phyloP scores from a whole-genome alignment of 768 basidiomycete genomes.

The Nevesoporus exiguus region DNA sequence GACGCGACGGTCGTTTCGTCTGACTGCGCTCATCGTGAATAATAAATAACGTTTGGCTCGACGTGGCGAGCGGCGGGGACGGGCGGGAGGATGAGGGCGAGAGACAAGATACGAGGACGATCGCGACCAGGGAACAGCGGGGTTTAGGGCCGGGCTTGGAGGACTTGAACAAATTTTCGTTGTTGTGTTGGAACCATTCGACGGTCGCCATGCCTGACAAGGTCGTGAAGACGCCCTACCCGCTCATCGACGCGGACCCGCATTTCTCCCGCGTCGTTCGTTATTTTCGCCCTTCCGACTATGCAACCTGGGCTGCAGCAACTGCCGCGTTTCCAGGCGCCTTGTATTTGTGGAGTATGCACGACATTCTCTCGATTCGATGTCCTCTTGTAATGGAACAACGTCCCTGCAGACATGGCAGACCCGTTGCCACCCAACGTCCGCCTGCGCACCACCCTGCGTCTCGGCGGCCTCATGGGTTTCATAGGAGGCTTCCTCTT shows the following conservation, averaged over 20 bases:
- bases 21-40: slow-evolving; percentile 53
- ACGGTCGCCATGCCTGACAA: slow-evolving; percentile 39
- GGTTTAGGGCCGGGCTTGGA: slow-evolving; percentile 32
- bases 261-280: slow-evolving; percentile 82
- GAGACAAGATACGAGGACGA: slow-evolving; percentile 24
- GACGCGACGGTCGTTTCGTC: slow-evolving; percentile 42
- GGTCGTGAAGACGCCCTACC: slow-evolving; percentile 64
- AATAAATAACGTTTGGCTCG: background rate
- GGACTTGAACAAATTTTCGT: slow-evolving; percentile 11
- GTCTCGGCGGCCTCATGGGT: slow-evolving; percentile 72
- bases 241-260: slow-evolving; percentile 93
- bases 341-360: slow-evolving; percentile 78
- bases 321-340: slow-evolving; percentile 81
- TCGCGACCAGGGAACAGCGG: slow-evolving; percentile 15
- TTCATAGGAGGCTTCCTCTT: slow-evolving; percentile 89
- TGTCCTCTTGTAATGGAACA: slow-evolving; percentile 10
- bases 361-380: slow-evolving; percentile 2
- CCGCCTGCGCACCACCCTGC: slow-evolving; percentile 38
- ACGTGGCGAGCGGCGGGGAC: background rate
- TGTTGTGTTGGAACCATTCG: slow-evolving; percentile 1
- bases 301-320: slow-evolving; percentile 74
- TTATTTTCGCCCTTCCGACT: slow-evolving; percentile 87
- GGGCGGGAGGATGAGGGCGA: slow-evolving; percentile 10
- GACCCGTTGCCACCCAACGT: slow-evolving; percentile 39
- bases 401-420: slow-evolving; percentile 38